Conservation (phyloP, 2,329 filamentous ascomycete genomes). For the Paecilomyces formosus region DNA sequence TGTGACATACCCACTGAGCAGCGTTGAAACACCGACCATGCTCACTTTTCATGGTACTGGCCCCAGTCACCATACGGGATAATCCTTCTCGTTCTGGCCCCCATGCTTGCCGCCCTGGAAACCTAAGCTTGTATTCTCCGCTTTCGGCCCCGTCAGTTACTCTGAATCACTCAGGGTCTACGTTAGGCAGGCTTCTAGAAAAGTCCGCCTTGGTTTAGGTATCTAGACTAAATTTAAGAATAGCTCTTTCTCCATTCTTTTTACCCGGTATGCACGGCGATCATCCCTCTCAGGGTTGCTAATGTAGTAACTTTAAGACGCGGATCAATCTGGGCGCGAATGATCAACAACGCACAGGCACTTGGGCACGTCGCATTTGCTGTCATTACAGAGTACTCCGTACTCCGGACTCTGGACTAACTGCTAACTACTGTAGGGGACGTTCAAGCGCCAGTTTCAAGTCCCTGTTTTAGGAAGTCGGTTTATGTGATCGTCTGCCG, state of each 20-base stretch:
- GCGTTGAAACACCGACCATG: not conserved
- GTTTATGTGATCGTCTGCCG: not conserved
- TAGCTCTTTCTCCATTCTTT: not conserved
- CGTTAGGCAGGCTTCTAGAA: not conserved
- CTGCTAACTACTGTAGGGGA: not conserved
- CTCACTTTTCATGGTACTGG: not conserved
- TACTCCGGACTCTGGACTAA: no score
- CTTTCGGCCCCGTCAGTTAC: not conserved
- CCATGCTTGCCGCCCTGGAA: not conserved
- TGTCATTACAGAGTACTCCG: no score
- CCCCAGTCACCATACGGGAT: not conserved
- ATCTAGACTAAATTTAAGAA: not conserved
- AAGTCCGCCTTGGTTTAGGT: not conserved
- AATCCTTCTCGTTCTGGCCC: not conserved
- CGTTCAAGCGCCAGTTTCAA: not conserved
- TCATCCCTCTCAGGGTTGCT: not conserved
- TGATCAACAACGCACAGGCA: no score
- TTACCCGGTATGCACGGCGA: not conserved
- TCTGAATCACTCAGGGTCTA: not conserved
- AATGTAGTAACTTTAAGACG: no score
- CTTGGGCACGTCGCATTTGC: no score
- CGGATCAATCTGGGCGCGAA: no score
- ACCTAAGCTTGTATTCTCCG: not conserved
- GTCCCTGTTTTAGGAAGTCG: not conserved
- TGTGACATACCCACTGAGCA: not conserved